Percentiles rank a stretch among this genome's conserved stretches.
Conservation (phyloP, 768 basidiomycete species). For the Leccinum incarnatum region DNA sequence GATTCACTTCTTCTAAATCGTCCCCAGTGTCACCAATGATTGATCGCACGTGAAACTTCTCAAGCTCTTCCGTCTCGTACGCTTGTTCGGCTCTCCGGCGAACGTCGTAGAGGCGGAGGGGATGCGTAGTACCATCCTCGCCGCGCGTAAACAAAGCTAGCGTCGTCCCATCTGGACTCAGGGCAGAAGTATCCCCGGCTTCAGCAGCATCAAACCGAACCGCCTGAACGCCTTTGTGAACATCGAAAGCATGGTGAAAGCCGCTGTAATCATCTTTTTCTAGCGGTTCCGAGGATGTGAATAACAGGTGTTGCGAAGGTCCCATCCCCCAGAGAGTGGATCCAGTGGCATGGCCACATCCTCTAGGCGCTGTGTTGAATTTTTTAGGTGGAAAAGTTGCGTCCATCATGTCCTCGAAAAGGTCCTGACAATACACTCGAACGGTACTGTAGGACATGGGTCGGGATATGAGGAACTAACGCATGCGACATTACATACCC, state of each 20-base stretch:
- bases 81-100: conserved; percentile 31
- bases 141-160: conserved; percentile 34
- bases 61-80: conserved; percentile 31
- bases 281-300: conserved; percentile 56
- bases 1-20: conserved; percentile 42
- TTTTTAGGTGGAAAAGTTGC: conserved; percentile 11
- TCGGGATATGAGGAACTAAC: not conserved
- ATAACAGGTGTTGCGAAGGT: conserved; percentile 39
- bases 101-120: conserved; percentile 54
- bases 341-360: conserved; percentile 37
- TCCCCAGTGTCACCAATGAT: not conserved
- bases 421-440: conserved; percentile 19
- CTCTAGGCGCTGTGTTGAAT: conserved; percentile 16
- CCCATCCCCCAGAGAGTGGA: conserved; percentile 52
- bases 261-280: conserved; percentile 29
- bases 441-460: conserved; percentile 19
- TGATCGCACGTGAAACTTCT: conserved; percentile 30
- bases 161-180: conserved; percentile 43
- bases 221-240: conserved; percentile 17
- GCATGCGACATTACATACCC: conserved; percentile 21
- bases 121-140: conserved; percentile 22
- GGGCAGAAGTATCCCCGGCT: conserved; percentile 51
- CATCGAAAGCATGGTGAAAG: conserved; percentile 52
- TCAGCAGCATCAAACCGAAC: conserved; percentile 45
- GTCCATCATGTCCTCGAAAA: conserved; percentile 20